These are phyloP conservation scores for Tylopilus intermedius DNA, from an alignment of 768 basidiomycete genomes.

Conservation along the genomic window DNA sequence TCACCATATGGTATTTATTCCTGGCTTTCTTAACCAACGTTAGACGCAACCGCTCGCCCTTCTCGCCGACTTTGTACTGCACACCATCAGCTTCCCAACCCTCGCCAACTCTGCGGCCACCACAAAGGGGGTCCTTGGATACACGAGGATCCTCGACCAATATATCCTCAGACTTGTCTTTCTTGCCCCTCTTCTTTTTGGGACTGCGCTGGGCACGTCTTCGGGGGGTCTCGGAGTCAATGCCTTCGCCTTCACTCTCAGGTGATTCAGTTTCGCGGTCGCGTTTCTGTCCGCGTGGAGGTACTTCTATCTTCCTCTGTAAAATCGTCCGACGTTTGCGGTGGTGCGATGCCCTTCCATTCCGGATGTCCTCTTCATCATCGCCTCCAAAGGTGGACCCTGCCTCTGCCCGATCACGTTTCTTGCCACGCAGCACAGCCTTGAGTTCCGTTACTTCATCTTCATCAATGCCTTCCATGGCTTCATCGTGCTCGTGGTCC, in stretches of 20 bases:
- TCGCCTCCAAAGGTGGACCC: slow-evolving; percentile 68
- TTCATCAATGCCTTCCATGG: slow-evolving; percentile 36
- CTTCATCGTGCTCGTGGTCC: slow-evolving; percentile 35
- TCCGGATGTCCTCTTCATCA: slow-evolving; percentile 36
- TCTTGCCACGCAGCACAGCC: slow-evolving; percentile 49
- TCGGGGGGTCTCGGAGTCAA: slow-evolving; percentile 10
- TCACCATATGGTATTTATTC: slow-evolving; percentile 69
- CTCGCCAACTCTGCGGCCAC: slow-evolving; percentile 61
- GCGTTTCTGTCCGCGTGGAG: slow-evolving; percentile 58
- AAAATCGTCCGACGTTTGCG: slow-evolving; percentile 56
- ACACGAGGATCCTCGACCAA: slow-evolving; percentile 45
- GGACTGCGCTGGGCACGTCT: slow-evolving; percentile 10
- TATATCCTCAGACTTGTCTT: slow-evolving; percentile 38
- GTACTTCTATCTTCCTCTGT: slow-evolving; percentile 48
- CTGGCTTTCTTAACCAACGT: slow-evolving; percentile 67
- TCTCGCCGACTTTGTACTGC: slow-evolving; percentile 64
- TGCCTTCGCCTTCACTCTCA: slow-evolving; percentile 29
- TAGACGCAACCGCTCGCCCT: slow-evolving; percentile 65
- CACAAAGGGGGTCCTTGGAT: slow-evolving; percentile 49
- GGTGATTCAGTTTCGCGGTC: slow-evolving; percentile 51
- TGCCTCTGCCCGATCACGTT: slow-evolving; percentile 71
- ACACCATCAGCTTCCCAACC: slow-evolving; percentile 73
- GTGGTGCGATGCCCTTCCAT: slow-evolving; percentile 40
- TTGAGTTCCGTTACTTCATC: slow-evolving; percentile 39
- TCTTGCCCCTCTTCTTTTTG: slow-evolving; percentile 57